Percentiles rank a stretch among this genome's conserved stretches.
phyloP scores from a whole-genome alignment of 352 stramenopile genomes.

The Globisporangium paddicum region DNA sequence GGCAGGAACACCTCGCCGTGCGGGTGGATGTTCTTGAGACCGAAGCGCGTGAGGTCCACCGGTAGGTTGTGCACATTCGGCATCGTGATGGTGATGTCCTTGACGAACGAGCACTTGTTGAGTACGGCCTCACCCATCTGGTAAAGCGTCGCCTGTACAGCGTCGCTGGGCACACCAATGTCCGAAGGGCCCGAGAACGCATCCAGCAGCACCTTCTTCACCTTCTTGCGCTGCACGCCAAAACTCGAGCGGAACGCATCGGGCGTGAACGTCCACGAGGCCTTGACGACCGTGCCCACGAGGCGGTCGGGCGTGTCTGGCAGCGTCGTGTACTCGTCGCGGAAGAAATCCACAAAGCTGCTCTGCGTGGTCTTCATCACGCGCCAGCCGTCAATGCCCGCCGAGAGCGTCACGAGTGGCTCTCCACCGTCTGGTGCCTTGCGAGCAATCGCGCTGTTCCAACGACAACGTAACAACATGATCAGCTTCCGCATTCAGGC shows the following conservation, averaged over 20 bases:
- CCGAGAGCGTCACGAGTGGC: constrained; percentile 41
- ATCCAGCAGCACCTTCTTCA: constrained; percentile 71
- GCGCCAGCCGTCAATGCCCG: constrained; percentile 59
- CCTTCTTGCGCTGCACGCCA: constrained; percentile 33
- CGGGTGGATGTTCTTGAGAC: constrained; percentile 82
- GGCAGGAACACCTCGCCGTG: constrained; percentile 87
- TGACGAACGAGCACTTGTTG: constrained; percentile 54
- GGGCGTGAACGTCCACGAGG: constrained; percentile 68
- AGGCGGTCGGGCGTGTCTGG: constrained; percentile 73
- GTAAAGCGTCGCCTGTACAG: constrained; percentile 83
- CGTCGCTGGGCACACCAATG: constrained; percentile 64
- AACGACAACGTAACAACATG: neutral
- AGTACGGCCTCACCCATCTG: constrained; percentile 85
- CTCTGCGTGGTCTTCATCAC: constrained; percentile 90
- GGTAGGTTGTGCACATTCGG: constrained; percentile 89
- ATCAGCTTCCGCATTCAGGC: neutral
- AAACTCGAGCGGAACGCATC: constrained; percentile 33
- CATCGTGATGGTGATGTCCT: constrained; percentile 76
- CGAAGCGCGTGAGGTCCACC: constrained; percentile 80
- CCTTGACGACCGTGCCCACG: constrained; percentile 67
- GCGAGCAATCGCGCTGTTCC: constrained; percentile 42
- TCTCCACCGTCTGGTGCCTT: constrained; percentile 31
- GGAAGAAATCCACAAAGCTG: constrained; percentile 85
- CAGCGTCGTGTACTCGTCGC: constrained; percentile 76
- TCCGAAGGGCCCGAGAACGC: constrained; percentile 76